Percentiles rank a stretch among this genome's conserved stretches.
phyloP scores from a whole-genome alignment of 768 basidiomycete genomes.

The Naganishia antarctica region DNA sequence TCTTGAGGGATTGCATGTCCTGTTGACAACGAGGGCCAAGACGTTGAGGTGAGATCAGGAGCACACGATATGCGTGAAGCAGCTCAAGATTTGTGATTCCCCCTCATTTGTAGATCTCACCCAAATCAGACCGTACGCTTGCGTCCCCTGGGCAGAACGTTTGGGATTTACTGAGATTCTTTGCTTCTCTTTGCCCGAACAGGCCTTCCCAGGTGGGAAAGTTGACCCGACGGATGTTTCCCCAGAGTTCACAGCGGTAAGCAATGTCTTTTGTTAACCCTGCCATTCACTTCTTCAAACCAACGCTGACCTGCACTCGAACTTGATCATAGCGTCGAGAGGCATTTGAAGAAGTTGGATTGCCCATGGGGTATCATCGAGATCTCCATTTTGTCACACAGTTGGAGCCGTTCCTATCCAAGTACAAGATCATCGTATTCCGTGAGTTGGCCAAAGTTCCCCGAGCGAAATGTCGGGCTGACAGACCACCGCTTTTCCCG shows the following conservation, averaged over 20 bases:
- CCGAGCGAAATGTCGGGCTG: too few species aligned
- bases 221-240: conserved; percentile 63
- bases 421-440: conserved; percentile 60
- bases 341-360: conserved; percentile 75
- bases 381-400: conserved; percentile 60
- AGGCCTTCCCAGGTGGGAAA: conserved; percentile 75
- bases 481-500: too few species aligned
- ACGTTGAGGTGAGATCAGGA: conserved; percentile 40
- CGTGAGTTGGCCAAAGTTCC: conserved; percentile 46
- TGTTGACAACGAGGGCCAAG: conserved; percentile 78
- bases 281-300: not conserved
- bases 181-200: not conserved
- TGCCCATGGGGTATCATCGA: conserved; percentile 58
- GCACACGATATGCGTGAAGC: conserved; percentile 39
- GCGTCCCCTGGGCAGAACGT: not conserved
- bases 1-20: conserved; percentile 59
- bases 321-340: conserved; percentile 62
- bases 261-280: conserved; percentile 37
- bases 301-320: not conserved
- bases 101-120: conserved; percentile 48
- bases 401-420: conserved; percentile 65
- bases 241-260: conserved; percentile 69
- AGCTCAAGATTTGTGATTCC: conserved; percentile 67
- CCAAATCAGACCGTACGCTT: conserved; percentile 30
- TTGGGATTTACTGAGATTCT: not conserved